These are phyloP conservation scores for Exophiala lecanii-corni DNA, from an alignment of 2,329 filamentous ascomycete genomes.

Conservation along the genomic window DNA sequence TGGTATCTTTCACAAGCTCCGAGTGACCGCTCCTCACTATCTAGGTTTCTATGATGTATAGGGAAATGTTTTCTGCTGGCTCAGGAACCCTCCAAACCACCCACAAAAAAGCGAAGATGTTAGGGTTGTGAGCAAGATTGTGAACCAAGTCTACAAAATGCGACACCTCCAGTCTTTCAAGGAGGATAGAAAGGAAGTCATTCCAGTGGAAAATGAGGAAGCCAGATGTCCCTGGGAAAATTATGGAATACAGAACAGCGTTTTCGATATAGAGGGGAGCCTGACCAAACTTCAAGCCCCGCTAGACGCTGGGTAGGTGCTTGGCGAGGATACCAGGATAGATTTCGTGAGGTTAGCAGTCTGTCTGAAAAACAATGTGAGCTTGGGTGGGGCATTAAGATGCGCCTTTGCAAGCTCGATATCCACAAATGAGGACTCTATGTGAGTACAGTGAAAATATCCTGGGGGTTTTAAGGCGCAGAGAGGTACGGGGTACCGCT, in stretches of 20 bases:
- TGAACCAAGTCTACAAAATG: constrained; percentile 1
- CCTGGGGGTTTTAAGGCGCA: not conserved
- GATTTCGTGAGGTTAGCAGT: not conserved
- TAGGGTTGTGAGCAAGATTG: not conserved
- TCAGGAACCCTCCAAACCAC: not conserved
- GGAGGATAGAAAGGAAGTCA: constrained; percentile 1
- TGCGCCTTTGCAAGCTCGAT: not conserved
- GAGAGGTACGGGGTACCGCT: not conserved
- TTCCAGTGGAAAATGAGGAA: not conserved
- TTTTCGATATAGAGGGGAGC: not conserved
- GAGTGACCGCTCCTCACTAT: not conserved
- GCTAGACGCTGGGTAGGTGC: not conserved
- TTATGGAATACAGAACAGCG: constrained; percentile 1
- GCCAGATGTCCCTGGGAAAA: not conserved
- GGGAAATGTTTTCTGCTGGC: not conserved
- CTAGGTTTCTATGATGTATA: constrained; percentile 1
- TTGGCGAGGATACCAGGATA: not conserved
- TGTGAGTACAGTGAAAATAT: not conserved
- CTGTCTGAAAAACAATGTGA: not conserved
- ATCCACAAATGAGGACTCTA: too few species aligned
- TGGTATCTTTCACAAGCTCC: not conserved
- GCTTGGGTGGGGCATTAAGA: not conserved
- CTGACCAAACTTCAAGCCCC: not conserved
- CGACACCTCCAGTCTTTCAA: constrained; percentile 1
- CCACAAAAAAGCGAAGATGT: constrained; percentile 1